These are phyloP conservation scores for Coffea eugenioides DNA, from an alignment of 257 asterid species.

Conservation along the genomic window DNA sequence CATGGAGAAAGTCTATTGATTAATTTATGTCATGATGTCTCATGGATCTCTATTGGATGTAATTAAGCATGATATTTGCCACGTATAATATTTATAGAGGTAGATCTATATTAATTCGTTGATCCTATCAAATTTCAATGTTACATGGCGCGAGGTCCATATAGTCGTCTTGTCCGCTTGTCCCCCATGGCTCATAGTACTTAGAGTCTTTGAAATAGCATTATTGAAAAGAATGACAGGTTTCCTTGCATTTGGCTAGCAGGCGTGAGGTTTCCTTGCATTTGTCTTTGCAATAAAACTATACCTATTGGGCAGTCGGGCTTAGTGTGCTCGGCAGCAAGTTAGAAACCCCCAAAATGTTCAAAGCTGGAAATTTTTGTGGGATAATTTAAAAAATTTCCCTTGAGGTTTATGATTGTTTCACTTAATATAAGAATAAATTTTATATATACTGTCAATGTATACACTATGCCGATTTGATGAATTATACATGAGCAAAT, in stretches of 20 bases:
- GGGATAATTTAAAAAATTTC: too few species aligned
- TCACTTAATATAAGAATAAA: too few species aligned
- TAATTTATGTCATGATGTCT: not conserved
- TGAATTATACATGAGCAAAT: too few species aligned
- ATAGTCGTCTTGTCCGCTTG: conserved; percentile 2
- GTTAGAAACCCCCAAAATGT: too few species aligned
- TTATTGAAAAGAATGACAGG: not conserved
- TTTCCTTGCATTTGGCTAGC: not conserved
- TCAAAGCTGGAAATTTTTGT: too few species aligned
- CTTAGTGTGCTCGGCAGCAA: too few species aligned
- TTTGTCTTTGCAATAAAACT: too few species aligned
- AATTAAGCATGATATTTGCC: not conserved
- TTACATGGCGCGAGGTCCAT: not conserved
- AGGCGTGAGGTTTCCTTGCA: too few species aligned
- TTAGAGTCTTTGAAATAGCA: not conserved
- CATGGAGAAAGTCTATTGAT: not conserved
- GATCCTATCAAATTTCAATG: not conserved
- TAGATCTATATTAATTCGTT: not conserved
- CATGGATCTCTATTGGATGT: not conserved
- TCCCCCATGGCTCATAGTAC: not conserved
- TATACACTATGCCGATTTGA: too few species aligned
- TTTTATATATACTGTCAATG: too few species aligned
- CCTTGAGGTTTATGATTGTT: too few species aligned
- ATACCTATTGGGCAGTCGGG: too few species aligned
- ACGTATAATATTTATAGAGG: not conserved